Evolutionary conservation across 2,329 filamentous ascomycete genomes (phyloP).

Genomic region (Trichoderma sp.): DNA sequence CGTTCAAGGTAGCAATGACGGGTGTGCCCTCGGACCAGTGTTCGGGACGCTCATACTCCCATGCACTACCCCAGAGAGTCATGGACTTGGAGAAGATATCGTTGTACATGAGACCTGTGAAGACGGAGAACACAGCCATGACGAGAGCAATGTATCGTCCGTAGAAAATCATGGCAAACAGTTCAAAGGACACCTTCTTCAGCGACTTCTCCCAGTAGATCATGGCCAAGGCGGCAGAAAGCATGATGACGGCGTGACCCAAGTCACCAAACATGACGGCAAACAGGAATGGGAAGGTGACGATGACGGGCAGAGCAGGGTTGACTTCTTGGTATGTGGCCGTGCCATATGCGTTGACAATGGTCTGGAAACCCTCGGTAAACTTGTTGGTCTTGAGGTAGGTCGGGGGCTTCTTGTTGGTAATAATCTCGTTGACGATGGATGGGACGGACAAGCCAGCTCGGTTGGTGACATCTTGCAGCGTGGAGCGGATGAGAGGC

Average conservation of each 20-base stretch:
- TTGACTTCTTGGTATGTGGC: conserved; percentile 98
- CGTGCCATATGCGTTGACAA: conserved; percentile 97
- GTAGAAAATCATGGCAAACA: conserved; percentile 98
- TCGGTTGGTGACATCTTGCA: conserved; percentile 94
- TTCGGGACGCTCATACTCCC: conserved; percentile 72
- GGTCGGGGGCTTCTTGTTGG: conserved; percentile 95
- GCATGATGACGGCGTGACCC: conserved; percentile 89
- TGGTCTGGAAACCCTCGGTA: conserved; percentile 96
- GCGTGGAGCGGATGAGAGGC: conserved; percentile 82
- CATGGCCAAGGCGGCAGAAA: conserved; percentile 80
- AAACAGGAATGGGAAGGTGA: conserved; percentile 99
- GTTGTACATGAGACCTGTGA: conserved; percentile 96
- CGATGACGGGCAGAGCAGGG: conserved; percentile 88
- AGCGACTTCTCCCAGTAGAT: conserved; percentile 94
- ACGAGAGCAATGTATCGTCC: conserved; percentile 97
- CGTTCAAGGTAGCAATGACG: conserved; percentile 65
- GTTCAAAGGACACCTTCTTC: conserved; percentile 87
- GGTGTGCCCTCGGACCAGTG: conserved; percentile 63
- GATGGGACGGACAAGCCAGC: conserved; percentile 96
- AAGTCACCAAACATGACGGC: conserved; percentile 99
- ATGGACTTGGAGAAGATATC: conserved; percentile 94
- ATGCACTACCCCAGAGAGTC: conserved; percentile 84
- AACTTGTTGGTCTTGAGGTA: conserved; percentile 99
- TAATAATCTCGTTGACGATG: conserved; percentile 96
- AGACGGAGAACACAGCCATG: conserved; percentile 97